Evolutionary conservation across 2,329 filamentous ascomycete genomes (phyloP).

Genomic region (Hymenoscyphus occultus): DNA sequence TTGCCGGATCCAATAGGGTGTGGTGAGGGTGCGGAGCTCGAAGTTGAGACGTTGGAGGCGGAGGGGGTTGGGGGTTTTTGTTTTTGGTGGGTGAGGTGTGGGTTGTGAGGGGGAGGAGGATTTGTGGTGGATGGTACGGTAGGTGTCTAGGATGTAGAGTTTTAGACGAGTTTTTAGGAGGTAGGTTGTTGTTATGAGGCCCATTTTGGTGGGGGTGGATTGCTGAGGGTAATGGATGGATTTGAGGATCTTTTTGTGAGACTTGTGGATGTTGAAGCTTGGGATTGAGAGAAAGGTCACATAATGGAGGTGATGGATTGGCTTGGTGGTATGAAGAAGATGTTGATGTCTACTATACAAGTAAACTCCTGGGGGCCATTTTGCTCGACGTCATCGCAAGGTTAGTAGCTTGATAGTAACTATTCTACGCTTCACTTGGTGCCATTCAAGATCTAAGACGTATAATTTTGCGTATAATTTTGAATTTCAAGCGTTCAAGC

Average conservation of each 20-base stretch:
- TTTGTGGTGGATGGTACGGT: background rate
- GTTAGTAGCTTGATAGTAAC: background rate
- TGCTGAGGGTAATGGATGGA: background rate
- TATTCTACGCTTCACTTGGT: background rate
- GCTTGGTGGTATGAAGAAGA: background rate
- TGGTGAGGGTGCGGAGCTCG: background rate
- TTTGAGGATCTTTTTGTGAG: background rate
- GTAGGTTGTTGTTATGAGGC: background rate
- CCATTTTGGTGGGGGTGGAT: background rate
- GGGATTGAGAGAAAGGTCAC: background rate
- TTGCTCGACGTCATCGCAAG: background rate
- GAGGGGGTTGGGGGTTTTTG: background rate
- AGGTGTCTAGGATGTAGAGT: background rate
- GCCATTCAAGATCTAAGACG: background rate
- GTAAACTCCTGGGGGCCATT: background rate
- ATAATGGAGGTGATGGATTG: background rate
- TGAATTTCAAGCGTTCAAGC: background rate
- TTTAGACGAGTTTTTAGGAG: background rate
- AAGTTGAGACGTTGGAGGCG: background rate
- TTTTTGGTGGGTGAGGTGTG: background rate
- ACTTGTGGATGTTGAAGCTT: no score
- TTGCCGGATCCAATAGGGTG: background rate
- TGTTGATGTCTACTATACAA: background rate
- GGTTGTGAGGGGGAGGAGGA: background rate
- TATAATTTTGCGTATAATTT: background rate